phyloP scores from a whole-genome alignment of 1,284 basidiomycete species.

The Rhodotorula sp. region DNA sequence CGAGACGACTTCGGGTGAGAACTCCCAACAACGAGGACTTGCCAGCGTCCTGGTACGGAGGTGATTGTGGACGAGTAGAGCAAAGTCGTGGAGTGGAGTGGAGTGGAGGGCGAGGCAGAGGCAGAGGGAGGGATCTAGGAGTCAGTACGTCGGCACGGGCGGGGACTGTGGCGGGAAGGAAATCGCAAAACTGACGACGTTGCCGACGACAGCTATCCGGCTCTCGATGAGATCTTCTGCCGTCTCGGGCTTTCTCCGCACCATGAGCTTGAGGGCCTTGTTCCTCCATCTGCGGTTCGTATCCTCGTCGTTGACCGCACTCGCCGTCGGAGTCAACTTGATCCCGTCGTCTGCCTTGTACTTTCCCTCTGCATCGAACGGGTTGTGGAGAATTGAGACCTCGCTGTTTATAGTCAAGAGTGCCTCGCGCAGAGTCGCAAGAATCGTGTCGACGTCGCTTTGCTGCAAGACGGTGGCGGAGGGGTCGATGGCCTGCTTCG shows the following conservation, averaged over 20 bases:
- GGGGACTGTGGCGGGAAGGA: background rate
- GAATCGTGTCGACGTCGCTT: conserved; percentile 23
- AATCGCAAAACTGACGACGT: conserved; percentile 49
- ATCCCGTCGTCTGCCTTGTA: background rate
- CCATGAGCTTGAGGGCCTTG: conserved; percentile 40
- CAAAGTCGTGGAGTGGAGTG: too few relatives aligned
- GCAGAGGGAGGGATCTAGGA: too few relatives aligned
- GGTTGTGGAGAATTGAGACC: conserved; percentile 30
- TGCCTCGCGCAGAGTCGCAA: conserved; percentile 18
- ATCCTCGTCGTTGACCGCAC: conserved; percentile 34
- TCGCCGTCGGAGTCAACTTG: conserved; percentile 14
- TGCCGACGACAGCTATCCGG: conserved; percentile 91
- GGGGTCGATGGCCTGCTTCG: background rate
- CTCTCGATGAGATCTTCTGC: conserved; percentile 64
- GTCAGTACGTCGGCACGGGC: too few relatives aligned
- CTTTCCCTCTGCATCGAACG: conserved; percentile 17
- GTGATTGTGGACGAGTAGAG: too few relatives aligned
- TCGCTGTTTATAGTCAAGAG: conserved; percentile 11
- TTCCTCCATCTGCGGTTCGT: conserved; percentile 39
- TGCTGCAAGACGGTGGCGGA: conserved; percentile 4
- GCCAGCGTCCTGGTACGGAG: conserved; percentile 58
- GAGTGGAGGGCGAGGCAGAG: too few relatives aligned
- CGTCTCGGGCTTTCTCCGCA: conserved; percentile 39
- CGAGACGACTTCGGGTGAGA: conserved; percentile 68
- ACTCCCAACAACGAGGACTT: conserved; percentile 88